Evolutionary conservation across 768 basidiomycete species (phyloP).

Genomic region (Holtermanniella nyarrowii): DNA sequence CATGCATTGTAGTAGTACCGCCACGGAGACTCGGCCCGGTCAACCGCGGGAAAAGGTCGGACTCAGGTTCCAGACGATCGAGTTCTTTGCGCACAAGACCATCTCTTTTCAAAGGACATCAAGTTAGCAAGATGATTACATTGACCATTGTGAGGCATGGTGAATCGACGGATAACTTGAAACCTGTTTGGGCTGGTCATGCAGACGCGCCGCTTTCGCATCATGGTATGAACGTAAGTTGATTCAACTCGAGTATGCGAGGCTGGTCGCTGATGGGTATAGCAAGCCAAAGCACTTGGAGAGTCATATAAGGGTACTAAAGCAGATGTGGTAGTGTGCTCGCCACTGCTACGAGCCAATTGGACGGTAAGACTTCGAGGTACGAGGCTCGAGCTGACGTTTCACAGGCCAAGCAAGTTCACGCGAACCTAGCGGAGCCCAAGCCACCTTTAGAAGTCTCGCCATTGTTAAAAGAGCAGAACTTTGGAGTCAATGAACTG

Average conservation of each 20-base stretch:
- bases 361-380: slow-evolving; percentile 38
- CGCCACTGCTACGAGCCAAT: slow-evolving; percentile 41
- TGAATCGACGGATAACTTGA: slow-evolving; percentile 40
- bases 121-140: no score
- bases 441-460: slow-evolving; percentile 35
- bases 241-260: neutral
- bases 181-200: slow-evolving; percentile 39
- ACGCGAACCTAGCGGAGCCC: slow-evolving; percentile 27
- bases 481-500: slow-evolving; percentile 43
- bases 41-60: no score
- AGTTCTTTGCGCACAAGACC: no score
- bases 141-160: slow-evolving; percentile 31
- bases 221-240: slow-evolving; percentile 35
- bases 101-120: no score
- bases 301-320: slow-evolving; percentile 20
- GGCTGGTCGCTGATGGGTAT: neutral
- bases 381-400: slow-evolving; percentile 7
- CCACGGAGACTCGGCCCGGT: no score
- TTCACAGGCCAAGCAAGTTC: slow-evolving; percentile 32
- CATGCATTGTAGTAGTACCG: no score
- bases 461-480: slow-evolving; percentile 42
- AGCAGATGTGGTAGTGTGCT: slow-evolving; percentile 40
- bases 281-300: slow-evolving; percentile 43
- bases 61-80: no score
- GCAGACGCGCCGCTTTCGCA: slow-evolving; percentile 38